phyloP scores from a whole-genome alignment of 768 basidiomycete species.

The Tylopilus rubrobrunneus region DNA sequence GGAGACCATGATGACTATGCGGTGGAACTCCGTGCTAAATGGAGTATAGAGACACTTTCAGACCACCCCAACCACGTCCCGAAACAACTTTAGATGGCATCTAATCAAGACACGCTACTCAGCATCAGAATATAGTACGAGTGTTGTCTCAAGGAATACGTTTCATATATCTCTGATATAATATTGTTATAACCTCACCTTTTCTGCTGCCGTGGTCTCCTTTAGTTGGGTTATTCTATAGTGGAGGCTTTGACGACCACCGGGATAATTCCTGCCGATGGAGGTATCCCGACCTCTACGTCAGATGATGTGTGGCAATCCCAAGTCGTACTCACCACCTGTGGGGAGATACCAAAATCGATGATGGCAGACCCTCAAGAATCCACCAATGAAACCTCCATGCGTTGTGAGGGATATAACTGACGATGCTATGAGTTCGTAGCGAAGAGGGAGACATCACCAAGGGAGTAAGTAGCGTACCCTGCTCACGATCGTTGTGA shows the following conservation, averaged over 20 bases:
- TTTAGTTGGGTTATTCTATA: not conserved
- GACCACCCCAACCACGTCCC: no score
- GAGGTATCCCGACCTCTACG: not conserved
- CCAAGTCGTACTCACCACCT: slow-evolving; percentile 45
- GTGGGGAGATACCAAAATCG: slow-evolving; percentile 47
- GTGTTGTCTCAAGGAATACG: no score
- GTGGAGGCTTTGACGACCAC: not conserved
- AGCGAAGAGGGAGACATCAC: not conserved
- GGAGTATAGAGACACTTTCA: no score
- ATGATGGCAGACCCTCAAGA: slow-evolving; percentile 46
- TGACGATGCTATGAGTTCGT: slow-evolving; percentile 18
- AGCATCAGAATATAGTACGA: no score
- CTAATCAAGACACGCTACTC: no score
- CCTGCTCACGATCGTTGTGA: not conserved
- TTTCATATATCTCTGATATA: no score
- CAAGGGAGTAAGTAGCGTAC: not conserved
- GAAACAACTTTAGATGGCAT: no score
- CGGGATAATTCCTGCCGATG: not conserved
- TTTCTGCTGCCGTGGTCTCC: not conserved
- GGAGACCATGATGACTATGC: no score
- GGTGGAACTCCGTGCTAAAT: no score
- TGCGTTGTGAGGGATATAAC: slow-evolving; percentile 67
- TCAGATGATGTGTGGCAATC: not conserved
- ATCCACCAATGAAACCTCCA: slow-evolving; percentile 56
- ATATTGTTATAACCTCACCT: no score